These are phyloP conservation scores for Cryoendolithus antarcticus DNA, from an alignment of 2,329 filamentous ascomycete genomes.

Conservation along the genomic window DNA sequence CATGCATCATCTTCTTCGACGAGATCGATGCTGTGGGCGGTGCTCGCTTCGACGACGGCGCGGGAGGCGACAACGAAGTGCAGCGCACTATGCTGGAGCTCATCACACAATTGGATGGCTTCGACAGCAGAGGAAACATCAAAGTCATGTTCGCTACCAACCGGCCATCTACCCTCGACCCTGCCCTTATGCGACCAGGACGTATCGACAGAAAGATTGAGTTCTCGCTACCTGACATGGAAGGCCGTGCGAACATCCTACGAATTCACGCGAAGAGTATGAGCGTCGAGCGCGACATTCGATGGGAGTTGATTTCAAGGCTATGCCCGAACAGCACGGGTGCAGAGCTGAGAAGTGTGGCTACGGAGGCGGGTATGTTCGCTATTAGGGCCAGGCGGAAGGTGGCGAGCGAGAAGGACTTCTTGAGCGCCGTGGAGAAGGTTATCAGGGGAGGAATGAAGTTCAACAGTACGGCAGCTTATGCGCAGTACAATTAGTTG, in stretches of 20 bases:
- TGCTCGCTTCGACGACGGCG: conserved; percentile 91
- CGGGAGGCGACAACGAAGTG: conserved; percentile 93
- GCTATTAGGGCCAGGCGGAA: conserved; percentile 89
- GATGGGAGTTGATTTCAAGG: conserved; percentile 96
- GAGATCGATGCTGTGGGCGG: conserved; percentile 95
- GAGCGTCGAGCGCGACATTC: conserved; percentile 96
- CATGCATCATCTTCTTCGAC: conserved; percentile 99
- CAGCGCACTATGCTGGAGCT: conserved; percentile 97
- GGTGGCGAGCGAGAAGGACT: conserved; percentile 98
- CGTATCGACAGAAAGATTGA: conserved; percentile 99
- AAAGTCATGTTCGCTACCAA: conserved; percentile 99
- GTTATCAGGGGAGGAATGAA: conserved; percentile 98
- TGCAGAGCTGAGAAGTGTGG: conserved; percentile 89
- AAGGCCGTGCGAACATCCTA: conserved; percentile 92
- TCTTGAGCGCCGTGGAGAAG: conserved; percentile 95
- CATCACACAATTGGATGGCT: conserved; percentile 92
- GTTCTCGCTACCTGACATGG: conserved; percentile 92
- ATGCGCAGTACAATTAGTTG: conserved; percentile 94
- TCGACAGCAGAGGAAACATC: conserved; percentile 94
- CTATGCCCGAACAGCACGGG: conserved; percentile 95
- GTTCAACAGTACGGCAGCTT: conserved; percentile 97
- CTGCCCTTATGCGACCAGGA: conserved; percentile 91
- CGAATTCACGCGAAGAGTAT: conserved; percentile 99
- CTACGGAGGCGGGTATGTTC: conserved; percentile 97
- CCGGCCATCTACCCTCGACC: conserved; percentile 85